Conservation (phyloP, 768 basidiomycete species). For the Russula brevipes region DNA sequence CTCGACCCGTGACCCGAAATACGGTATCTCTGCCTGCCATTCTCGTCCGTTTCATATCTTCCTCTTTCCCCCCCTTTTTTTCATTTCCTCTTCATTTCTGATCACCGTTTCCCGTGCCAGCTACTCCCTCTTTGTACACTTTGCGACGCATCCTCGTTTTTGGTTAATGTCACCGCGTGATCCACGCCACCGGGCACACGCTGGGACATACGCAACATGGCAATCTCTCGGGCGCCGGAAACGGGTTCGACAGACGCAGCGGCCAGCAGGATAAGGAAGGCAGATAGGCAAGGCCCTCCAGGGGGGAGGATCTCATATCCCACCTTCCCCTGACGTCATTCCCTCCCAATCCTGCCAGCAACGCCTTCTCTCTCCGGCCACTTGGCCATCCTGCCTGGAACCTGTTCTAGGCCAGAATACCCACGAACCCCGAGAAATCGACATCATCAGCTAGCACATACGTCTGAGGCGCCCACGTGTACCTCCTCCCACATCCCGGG, state of each 20-base stretch:
- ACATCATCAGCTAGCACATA: background rate
- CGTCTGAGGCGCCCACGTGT: constrained; percentile 13
- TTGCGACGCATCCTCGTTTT: constrained; percentile 6
- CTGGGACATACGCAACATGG: background rate
- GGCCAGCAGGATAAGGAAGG: background rate
- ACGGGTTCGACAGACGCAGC: background rate
- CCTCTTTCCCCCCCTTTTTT: background rate
- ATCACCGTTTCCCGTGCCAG: background rate
- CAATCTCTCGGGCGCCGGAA: background rate
- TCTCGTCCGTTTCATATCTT: constrained; percentile 1
- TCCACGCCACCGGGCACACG: background rate
- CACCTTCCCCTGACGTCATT: background rate
- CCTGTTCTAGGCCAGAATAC: constrained; percentile 3
- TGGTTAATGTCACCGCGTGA: background rate
- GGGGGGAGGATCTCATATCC: background rate
- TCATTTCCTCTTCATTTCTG: background rate
- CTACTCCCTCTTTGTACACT: background rate
- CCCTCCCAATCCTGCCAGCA: background rate
- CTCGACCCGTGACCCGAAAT: constrained; percentile 15
- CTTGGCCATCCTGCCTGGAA: background rate
- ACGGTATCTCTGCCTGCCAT: background rate
- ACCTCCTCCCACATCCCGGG: background rate
- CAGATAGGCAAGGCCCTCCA: background rate
- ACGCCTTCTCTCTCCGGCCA: background rate
- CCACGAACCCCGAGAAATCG: background rate